Conservation (phyloP, 208 protist genomes). For the Blastocrithidia nonstop region DNA sequence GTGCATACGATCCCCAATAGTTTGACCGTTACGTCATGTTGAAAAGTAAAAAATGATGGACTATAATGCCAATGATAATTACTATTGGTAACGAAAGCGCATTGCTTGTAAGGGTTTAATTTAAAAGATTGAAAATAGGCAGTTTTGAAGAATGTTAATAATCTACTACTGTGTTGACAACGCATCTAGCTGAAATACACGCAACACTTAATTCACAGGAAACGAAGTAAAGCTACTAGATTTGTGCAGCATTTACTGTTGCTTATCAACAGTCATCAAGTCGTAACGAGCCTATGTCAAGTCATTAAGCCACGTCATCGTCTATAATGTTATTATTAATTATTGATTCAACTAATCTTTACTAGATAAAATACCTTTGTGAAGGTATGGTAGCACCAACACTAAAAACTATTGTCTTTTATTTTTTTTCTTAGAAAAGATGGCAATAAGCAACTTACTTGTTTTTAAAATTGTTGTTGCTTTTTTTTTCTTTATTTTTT, state of each 20-base stretch:
- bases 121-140: constrained; percentile 51
- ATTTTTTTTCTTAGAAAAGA: background rate
- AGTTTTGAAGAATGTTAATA: constrained; percentile 47
- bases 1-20: constrained; percentile 62
- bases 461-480: too few relatives aligned
- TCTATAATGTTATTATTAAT: background rate
- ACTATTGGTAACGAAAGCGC: constrained; percentile 66
- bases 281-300: constrained; percentile 39
- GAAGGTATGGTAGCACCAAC: background rate
- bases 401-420: background rate
- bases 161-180: constrained; percentile 60
- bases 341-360: background rate
- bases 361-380: constrained; percentile 7
- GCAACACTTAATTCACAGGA: constrained; percentile 57
- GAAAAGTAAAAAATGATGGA: constrained; percentile 50
- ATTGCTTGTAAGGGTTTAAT: constrained; percentile 41
- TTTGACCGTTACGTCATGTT: constrained; percentile 52
- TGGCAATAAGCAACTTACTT: too few relatives aligned
- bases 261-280: constrained; percentile 65
- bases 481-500: too few relatives aligned
- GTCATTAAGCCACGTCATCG: constrained; percentile 57
- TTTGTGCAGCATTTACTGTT: constrained; percentile 43
- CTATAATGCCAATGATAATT: constrained; percentile 55
- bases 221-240: constrained; percentile 59
- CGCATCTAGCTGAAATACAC: constrained; percentile 69